Base-by-base conservation (phyloP, 78 protist species). In the Acrasis kona region DNA sequence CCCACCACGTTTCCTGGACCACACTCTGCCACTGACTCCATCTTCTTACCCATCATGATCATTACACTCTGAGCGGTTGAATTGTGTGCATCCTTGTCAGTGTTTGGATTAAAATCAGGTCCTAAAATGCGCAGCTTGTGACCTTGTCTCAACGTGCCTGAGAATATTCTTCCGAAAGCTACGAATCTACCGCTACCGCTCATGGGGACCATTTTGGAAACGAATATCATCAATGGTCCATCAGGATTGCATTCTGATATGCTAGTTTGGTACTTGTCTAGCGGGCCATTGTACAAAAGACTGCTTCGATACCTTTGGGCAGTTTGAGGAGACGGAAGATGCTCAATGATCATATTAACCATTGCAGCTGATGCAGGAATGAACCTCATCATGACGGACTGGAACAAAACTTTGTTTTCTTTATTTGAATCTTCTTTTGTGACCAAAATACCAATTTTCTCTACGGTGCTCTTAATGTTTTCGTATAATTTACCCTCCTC, bases 151-250 rank as follows among this genome's bases (percentile, higher is more conserved):
- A 93, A 78, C 37, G 83, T 83, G 30, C 99, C 99, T 2, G 99
- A 84, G 93, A 95, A 98, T 65, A 98, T 99, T 85, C 99, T 98
- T 70, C 99, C 99, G 89, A 98, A 96, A 41, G 99, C 99, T 85
- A 80, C 89, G 99, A 98, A 97, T 72, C 99, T 93, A 39, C 98
- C 96, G 87, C 92, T 97, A 87, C 92, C 98, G 35, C 85, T 37
- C 38, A 96, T 84, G 66, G 99, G 99, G 35, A 98, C 95, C 99
- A 98, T 96, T 96, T 98, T 97, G 77, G 97, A 88, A 70, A 97
- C 89, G 95, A 96, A 98, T 90, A 97, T 76, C 90, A 94, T 80
- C 37, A 97, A 86, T 9, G 99, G 99, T 12, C 94, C 99, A 19
- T 72, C 57, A 70, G 94, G 93, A 87, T 96, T 92, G 85, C 97